Evolutionary conservation across 78 protist genomes (phyloP), one percentile per base, ranked within the genome.

Genomic region (Polysphondylium violaceum): DNA sequence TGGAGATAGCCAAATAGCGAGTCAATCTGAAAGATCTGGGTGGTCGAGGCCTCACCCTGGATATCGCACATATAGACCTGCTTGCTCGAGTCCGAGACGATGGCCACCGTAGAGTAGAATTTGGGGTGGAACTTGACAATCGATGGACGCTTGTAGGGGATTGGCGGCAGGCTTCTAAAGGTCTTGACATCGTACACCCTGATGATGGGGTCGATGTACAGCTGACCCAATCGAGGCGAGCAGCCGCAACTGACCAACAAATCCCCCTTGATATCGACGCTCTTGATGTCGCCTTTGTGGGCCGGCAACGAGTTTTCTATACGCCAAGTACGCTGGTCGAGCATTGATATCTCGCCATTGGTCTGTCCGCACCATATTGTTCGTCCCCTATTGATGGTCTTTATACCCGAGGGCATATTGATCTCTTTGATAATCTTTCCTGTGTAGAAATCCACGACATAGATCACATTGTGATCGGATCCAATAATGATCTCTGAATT

Each of bases 121-220:
- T 47, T 61, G 23, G 94, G 94, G 36, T 88, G 94, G 23, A 88
- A 88, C 25, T 77, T 85, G 38, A 88, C 94, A 23, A 73, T 68
- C 2, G 87, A 61, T 23, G 86, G 87, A n/a, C 94, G 74, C 47
- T 73, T 68, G 29, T 58, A 73, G 38, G 59, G 92, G 53, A 88
- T 61, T 6, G 94, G 78, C 61, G 94, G 77, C n/a, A 88, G 76
- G 7, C 58, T 7, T 31, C 94, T 35, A 16, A 68, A 50, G 17
- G 75, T 51, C 12, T 78, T 76, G 44, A 76, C 35, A 58, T 88
- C 94, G 51, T 47, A 73, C 1, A 76, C 87, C 9, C 56, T 75
- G 0, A 88, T 55, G 27, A 72, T 44, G 21, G 76, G 76, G 33
- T 88, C 94, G 1, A 75, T 9, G 21, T 47, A 76, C 44, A 88